Conservation (phyloP, 495 filamentous ascomycete species). For the Penicillium steckii region DNA sequence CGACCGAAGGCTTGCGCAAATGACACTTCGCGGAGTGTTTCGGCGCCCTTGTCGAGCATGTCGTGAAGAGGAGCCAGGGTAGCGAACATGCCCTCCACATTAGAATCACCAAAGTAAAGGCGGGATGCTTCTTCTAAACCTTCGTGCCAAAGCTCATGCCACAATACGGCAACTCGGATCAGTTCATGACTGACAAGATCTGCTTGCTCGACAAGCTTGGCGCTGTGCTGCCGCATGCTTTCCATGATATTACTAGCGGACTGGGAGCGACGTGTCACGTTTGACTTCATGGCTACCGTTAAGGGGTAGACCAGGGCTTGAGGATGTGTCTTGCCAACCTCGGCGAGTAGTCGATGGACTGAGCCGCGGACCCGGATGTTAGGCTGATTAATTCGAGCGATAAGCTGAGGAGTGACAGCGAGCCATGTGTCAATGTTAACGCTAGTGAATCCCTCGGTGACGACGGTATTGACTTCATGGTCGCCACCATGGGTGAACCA, state of each 20-base stretch:
- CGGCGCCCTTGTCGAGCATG: slow-evolving; percentile 82
- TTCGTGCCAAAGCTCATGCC: slow-evolving; percentile 99
- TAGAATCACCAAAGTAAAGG: slow-evolving; percentile 88
- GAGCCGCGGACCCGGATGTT: slow-evolving; percentile 80
- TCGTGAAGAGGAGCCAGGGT: slow-evolving; percentile 89
- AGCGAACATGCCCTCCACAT: slow-evolving; percentile 95
- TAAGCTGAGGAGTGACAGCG: slow-evolving; percentile 94
- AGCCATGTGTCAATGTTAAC: slow-evolving; percentile 98
- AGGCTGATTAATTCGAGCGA: slow-evolving; percentile 95
- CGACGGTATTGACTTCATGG: slow-evolving; percentile 78
- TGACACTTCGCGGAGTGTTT: slow-evolving; percentile 91
- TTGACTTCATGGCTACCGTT: slow-evolving; percentile 97
- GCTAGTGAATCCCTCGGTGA: slow-evolving; percentile 84
- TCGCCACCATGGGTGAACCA: slow-evolving; percentile 95
- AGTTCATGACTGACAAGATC: slow-evolving; percentile 92
- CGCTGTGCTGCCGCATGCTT: slow-evolving; percentile 92
- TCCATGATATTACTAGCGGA: slow-evolving; percentile 94
- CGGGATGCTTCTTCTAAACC: slow-evolving; percentile 96
- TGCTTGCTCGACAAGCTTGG: slow-evolving; percentile 91
- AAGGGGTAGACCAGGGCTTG: slow-evolving; percentile 99
- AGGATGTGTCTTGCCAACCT: slow-evolving; percentile 90
- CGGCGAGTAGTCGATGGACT: slow-evolving; percentile 85
- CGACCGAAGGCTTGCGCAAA: slow-evolving; percentile 98
- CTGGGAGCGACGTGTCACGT: slow-evolving; percentile 71
- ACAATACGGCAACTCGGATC: slow-evolving; percentile 92